Evolutionary conservation across 1,284 basidiomycete genomes (phyloP), one percentile per base, ranked within the genome.

Genomic region (Microbotryum lychnidis-dioicae): DNA sequence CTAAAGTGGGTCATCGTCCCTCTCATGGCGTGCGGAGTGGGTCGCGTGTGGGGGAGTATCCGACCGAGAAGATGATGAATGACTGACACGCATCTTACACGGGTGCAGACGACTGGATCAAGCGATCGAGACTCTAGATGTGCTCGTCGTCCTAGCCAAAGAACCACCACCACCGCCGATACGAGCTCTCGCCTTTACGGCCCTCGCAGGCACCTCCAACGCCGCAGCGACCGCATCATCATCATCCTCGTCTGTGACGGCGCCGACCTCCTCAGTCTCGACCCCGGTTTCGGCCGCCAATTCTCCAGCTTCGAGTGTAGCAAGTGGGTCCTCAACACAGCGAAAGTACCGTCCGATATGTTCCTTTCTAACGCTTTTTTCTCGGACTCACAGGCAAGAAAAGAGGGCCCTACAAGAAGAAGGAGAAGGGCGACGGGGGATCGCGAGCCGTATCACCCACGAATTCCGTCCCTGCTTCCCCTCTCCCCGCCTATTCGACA

Each of bases 401-500:
- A 33, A 54, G 63, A 14, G 56, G 50, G 10, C 47, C 60, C 0
- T 58, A 50, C 27, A 62, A 61, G 51, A 69, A 62, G 62, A 53
- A 64, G 51, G 49, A 33, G 52, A 63, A 59, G 27, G 33, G 42
- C 48, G 67, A 66, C 47, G 46, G 20, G 1, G 12, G 54, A 2
- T 68, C 67, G 2, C 50, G 58, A 10, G 62, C 65, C 2, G 58
- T 42, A 4, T 67, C 65, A 16, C 65, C 65, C 2, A 49, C 56
- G 8, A 42, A 56, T 6, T 64, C 62, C 8, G 47, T 62, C 14
- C 56, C 62, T 14, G 29, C 62, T 2, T 64, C 20, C 60, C 66
- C 16, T 45, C 54, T 6, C 55, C 60, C 16, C 45, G 54, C n/a
- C 56, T 45, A 20, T 14, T 29, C 54, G n/a, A 14, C 29, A 37